phyloP scores from a whole-genome alignment of 2,329 filamentous ascomycete species.

The Talaromyces pinophilus region DNA sequence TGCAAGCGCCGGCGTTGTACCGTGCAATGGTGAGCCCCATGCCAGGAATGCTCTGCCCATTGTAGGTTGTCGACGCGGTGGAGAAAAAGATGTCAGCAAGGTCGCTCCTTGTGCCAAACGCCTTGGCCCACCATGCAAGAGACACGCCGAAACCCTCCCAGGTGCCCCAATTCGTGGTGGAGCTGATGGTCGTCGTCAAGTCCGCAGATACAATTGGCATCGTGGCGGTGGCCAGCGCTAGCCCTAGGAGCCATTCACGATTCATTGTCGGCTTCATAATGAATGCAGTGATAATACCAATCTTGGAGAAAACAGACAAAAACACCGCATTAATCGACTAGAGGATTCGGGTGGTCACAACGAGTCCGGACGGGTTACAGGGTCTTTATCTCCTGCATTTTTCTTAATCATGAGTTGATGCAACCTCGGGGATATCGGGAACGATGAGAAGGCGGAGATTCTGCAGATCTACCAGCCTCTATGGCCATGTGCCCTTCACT shows the following conservation, averaged over 20 bases:
- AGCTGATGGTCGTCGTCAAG: conserved; percentile 11
- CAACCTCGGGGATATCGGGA: conserved; percentile 3
- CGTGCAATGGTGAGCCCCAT: conserved; percentile 10
- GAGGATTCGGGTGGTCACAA: not conserved
- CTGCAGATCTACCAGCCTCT: not conserved
- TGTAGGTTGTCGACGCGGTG: not conserved
- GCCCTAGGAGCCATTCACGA: not conserved
- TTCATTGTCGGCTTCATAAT: not conserved
- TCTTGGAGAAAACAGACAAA: not conserved
- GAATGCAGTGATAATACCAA: not conserved
- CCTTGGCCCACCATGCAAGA: conserved; percentile 14
- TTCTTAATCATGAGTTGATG: not conserved
- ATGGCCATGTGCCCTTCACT: not conserved
- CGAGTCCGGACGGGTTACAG: not conserved
- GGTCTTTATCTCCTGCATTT: not conserved
- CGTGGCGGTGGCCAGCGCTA: not conserved
- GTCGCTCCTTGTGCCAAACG: conserved; percentile 5
- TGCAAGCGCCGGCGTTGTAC: conserved; percentile 10
- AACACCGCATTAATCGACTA: not conserved
- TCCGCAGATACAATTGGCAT: not conserved
- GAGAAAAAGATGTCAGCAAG: conserved; percentile 10
- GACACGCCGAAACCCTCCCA: conserved; percentile 14
- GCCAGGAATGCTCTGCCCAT: conserved; percentile 5
- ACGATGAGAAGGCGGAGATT: not conserved
- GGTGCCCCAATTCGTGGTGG: conserved; percentile 12